These are phyloP conservation scores for Cryphonectria naterciae DNA, from an alignment of 2,329 filamentous ascomycete genomes.

Conservation along the genomic window DNA sequence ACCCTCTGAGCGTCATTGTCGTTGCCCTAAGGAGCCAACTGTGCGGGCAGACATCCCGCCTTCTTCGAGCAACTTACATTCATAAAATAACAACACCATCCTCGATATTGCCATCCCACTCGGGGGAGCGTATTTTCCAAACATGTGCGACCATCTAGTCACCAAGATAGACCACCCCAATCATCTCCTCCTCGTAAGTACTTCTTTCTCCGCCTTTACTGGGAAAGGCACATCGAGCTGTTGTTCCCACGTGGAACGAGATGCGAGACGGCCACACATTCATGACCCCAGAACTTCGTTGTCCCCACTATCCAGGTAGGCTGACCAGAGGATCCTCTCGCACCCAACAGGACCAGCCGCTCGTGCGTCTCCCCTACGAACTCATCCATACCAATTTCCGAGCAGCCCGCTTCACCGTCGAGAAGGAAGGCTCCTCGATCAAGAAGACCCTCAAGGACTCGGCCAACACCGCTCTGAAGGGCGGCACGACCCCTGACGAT, in stretches of 20 bases:
- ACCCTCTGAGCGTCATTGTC: conserved; percentile 23
- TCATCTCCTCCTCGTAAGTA: conserved; percentile 72
- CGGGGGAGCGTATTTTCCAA: conserved; percentile 32
- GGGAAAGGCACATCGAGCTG: neutral
- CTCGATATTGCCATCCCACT: neutral
- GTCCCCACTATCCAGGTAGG: neutral
- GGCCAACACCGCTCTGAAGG: conserved; percentile 68
- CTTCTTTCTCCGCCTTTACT: neutral
- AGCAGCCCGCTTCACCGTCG: conserved; percentile 75
- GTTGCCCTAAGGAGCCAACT: neutral
- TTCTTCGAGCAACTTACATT: neutral
- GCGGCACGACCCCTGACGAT: conserved; percentile 65
- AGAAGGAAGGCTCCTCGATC: conserved; percentile 69
- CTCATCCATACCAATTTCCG: conserved; percentile 95
- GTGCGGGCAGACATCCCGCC: neutral
- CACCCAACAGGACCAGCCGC: conserved; percentile 77
- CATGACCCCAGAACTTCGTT: neutral
- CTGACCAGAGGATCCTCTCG: conserved; percentile 18
- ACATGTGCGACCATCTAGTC: conserved; percentile 64
- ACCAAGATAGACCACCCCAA: conserved; percentile 74
- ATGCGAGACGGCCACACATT: too few species aligned
- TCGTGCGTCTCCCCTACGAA: conserved; percentile 90
- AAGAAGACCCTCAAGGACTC: conserved; percentile 65
- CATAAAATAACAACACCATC: neutral
- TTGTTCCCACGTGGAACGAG: neutral